These are phyloP conservation scores for Echeveria elegans DNA, from an alignment of 164 flowering plant species.

Conservation along the genomic window DNA sequence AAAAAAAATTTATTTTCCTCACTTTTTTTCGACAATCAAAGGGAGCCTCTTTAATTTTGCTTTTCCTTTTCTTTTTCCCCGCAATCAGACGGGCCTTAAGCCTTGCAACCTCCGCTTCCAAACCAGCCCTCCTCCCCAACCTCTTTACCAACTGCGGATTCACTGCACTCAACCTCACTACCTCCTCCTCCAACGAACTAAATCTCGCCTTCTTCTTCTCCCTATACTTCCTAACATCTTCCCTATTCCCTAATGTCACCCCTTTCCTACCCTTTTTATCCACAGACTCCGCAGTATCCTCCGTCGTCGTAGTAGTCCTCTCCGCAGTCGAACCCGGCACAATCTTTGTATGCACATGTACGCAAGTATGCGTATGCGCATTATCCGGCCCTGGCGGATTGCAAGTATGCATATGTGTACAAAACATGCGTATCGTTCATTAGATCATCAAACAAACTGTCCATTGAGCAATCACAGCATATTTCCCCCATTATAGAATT, in stretches of 20 bases:
- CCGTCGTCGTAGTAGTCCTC: conserved; percentile 30
- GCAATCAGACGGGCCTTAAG: too few relatives aligned
- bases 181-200: conserved; percentile 88
- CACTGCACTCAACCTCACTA: conserved; percentile 46
- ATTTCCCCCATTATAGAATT: conserved; percentile 36
- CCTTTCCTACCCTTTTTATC: conserved; percentile 60
- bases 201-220: conserved; percentile 90
- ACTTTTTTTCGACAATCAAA: too few relatives aligned
- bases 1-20: too few relatives aligned
- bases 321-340: conserved; percentile 47
- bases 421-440: conserved; percentile 73
- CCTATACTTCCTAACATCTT: conserved; percentile 93
- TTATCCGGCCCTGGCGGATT: conserved; percentile 92
- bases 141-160: conserved; percentile 81
- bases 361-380: conserved; percentile 89
- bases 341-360: conserved; percentile 88
- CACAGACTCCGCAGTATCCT: conserved; percentile 68
- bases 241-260: conserved; percentile 70
- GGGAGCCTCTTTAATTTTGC: too few relatives aligned
- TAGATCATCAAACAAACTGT: conserved; percentile 58
- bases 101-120: conserved; percentile 86
- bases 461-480: conserved; percentile 54
- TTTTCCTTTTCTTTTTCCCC: too few relatives aligned
- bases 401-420: conserved; percentile 91
- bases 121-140: conserved; percentile 75